Evolutionary conservation across 805 yeast species (phyloP), one percentile per base, ranked within the genome.

Genomic region (Saturnispora silvae): DNA sequence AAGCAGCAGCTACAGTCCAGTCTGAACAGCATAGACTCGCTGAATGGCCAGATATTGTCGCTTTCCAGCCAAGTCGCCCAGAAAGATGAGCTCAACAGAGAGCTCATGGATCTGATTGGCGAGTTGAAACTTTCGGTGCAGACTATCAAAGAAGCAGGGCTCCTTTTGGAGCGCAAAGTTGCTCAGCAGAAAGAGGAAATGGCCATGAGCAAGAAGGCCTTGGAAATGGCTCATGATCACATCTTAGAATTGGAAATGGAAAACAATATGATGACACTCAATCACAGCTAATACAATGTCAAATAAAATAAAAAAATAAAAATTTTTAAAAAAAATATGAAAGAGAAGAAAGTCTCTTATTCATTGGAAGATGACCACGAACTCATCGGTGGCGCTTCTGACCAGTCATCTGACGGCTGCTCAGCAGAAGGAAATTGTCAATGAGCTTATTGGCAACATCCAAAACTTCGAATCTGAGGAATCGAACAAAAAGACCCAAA

Each of bases 161-260:
- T 8, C 20, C 47, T 1, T 27, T 54, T 5, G 40, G 51, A n/a
- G 56, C 51, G 11, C n/a, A 25, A 53, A 51, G 3, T 55, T 48
- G 28, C 43, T 33, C 15, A 47, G 16, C 28, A 52, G 11, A 49
- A 50, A 33, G 64, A 60, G 36, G 65, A 60, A 34, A 37, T 49
- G n/a, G 43, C 38, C n/a, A 33, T 53, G 40, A 71, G 66, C 48
- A 63, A 64, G 41, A 63, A 64, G 40, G 62, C 67, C 20, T 58
- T 72, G 23, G 75, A 70, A 36, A 48, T 67, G 6, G 56, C 68
- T 23, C 72, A 70, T 42, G 78, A 72, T 44, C 72, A 70, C 44
- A 49, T 67, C 5, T 51, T 73, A 36, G 62, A 70, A 15, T 48
- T 60, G 24, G 71, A 69, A 47, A 68, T 72, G 30, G 76, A 71